These are phyloP conservation scores for Fusarium sulawesiense DNA, from an alignment of 2,329 filamentous ascomycete species.

Conservation along the genomic window DNA sequence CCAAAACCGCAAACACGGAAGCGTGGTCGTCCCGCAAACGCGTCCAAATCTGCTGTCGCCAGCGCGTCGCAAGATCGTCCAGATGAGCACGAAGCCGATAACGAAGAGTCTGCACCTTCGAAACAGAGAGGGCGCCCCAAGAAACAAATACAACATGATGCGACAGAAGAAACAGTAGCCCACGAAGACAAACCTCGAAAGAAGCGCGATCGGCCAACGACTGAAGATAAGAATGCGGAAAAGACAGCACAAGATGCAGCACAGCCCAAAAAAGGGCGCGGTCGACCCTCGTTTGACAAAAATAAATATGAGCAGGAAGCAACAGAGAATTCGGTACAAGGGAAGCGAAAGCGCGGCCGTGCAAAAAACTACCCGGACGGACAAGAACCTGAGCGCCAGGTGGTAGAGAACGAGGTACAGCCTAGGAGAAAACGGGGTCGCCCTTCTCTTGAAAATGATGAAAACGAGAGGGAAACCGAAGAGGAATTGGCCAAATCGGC, in stretches of 20 bases:
- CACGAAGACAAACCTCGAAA: slow-evolving; percentile 25
- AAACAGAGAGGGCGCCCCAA: slow-evolving; percentile 39
- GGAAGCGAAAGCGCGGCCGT: slow-evolving; percentile 53
- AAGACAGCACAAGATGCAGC: slow-evolving; percentile 30
- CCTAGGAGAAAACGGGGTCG: not conserved
- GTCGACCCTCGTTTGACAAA: slow-evolving; percentile 47
- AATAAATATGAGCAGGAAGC: slow-evolving; percentile 9
- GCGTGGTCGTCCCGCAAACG: slow-evolving; percentile 57
- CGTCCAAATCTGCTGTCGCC: slow-evolving; percentile 49
- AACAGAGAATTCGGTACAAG: slow-evolving; percentile 36
- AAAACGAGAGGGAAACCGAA: not conserved
- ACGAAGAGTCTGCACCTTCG: slow-evolving; percentile 42
- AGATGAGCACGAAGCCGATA: slow-evolving; percentile 43
- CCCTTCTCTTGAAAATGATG: not conserved
- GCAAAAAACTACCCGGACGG: slow-evolving; percentile 39
- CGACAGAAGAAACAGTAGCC: slow-evolving; percentile 9
- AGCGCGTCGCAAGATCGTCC: slow-evolving; percentile 44
- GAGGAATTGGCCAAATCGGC: not conserved
- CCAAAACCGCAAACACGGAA: slow-evolving; percentile 55
- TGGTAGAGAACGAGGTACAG: slow-evolving; percentile 1
- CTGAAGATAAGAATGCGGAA: slow-evolving; percentile 26
- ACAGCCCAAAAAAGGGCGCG: slow-evolving; percentile 53
- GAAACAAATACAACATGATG: slow-evolving; percentile 7
- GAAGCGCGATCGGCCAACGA: slow-evolving; percentile 48
- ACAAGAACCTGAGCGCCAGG: not conserved